Conservation (phyloP, 202 grass and related monocot genomes). For the Musa balbisiana region DNA sequence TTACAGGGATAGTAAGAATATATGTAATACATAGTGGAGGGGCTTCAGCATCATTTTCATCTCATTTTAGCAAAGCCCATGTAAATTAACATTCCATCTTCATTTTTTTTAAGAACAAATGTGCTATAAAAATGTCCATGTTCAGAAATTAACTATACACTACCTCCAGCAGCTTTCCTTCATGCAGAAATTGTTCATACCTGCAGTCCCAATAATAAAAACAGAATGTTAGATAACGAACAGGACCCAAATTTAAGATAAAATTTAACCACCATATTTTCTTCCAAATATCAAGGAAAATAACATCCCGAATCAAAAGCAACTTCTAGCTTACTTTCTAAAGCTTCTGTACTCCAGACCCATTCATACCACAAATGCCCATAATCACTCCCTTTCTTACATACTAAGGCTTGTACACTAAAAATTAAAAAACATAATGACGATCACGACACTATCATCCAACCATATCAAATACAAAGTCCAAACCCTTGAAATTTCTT, state of each 20-base stretch:
- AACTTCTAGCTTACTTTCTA: no score
- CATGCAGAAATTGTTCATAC: slow-evolving; percentile 75
- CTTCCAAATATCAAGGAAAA: no score
- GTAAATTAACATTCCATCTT: neutral
- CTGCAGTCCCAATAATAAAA: slow-evolving; percentile 33
- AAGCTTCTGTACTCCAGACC: no score
- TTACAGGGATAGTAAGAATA: neutral
- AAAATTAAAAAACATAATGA: no score
- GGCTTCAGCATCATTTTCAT: neutral
- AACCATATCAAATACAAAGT: no score
- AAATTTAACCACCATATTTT: neutral
- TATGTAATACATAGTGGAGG: neutral
- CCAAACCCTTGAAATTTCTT: no score
- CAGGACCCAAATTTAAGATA: neutral
- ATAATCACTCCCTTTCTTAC: no score
- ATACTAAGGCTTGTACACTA: no score
- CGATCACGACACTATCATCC: no score
- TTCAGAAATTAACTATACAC: neutral
- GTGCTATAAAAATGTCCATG: neutral
- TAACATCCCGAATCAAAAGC: no score
- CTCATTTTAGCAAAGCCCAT: neutral
- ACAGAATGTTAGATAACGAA: neutral
- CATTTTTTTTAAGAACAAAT: neutral
- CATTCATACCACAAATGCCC: no score
- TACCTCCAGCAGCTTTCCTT: slow-evolving; percentile 85